These are phyloP conservation scores for Thyridium curvatum DNA, from an alignment of 2,329 filamentous ascomycete species.

Conservation along the genomic window DNA sequence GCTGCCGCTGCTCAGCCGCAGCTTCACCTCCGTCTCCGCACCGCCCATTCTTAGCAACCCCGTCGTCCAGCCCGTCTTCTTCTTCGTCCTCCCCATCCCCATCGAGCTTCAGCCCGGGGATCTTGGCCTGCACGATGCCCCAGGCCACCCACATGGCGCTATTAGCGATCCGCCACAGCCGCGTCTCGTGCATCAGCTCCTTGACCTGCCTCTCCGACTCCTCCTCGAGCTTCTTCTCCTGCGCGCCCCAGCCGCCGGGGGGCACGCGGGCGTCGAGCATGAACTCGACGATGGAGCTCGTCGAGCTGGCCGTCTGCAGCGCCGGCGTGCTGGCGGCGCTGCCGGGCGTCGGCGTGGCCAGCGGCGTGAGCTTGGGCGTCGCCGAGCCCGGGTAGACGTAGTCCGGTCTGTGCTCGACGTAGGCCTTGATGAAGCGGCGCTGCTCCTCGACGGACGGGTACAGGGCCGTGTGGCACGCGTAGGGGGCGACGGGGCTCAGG, in stretches of 20 bases:
- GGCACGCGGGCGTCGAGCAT: slow-evolving; percentile 72
- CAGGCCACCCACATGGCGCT: slow-evolving; percentile 90
- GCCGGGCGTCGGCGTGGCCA: slow-evolving; percentile 30
- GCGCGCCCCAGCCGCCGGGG: slow-evolving; percentile 48
- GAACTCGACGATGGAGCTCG: slow-evolving; percentile 59
- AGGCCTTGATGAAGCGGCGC: slow-evolving; percentile 75
- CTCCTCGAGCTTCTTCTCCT: slow-evolving; percentile 57
- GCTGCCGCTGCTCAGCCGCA: slow-evolving; percentile 6
- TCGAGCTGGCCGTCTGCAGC: slow-evolving; percentile 28
- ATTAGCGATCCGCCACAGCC: slow-evolving; percentile 82
- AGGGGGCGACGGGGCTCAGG: slow-evolving; percentile 61
- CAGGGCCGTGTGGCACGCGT: slow-evolving; percentile 58
- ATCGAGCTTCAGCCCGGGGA: slow-evolving; percentile 56
- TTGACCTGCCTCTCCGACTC: slow-evolving; percentile 61
- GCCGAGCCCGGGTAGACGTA: background rate
- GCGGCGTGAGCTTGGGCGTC: slow-evolving; percentile 52
- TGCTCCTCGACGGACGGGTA: slow-evolving; percentile 83
- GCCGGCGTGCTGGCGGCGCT: slow-evolving; percentile 22
- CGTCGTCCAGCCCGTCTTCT: slow-evolving; percentile 17
- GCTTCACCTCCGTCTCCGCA: slow-evolving; percentile 10
- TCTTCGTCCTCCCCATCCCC: slow-evolving; percentile 19
- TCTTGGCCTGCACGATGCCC: slow-evolving; percentile 92
- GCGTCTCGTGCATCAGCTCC: slow-evolving; percentile 69
- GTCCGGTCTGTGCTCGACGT: slow-evolving; percentile 60
- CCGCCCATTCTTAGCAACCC: slow-evolving; percentile 14